Base-by-base conservation (phyloP, 441 rosid genomes). In the Pelargonium citronellum region DNA sequence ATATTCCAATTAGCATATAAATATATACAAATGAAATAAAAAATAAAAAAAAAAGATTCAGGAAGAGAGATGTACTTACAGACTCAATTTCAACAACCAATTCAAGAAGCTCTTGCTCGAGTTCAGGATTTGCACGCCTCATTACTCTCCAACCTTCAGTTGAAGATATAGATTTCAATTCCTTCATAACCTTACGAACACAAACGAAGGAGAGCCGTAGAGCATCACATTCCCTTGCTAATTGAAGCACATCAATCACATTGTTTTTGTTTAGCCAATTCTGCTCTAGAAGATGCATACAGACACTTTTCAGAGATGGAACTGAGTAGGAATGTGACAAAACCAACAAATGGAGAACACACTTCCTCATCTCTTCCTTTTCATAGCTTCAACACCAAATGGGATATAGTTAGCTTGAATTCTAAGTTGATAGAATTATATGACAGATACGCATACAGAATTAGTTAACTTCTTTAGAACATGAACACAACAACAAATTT, bases 101-200 rank as follows among this genome's bases (percentile, higher is more conserved):
- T 76, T 88, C 96, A 30, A 86, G 73, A 65, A 93, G 89, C 84
- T 89, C 96, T 70, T 86, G 89, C 61, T 93, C 98, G 5, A 93
- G 90, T 22, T 79, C 73, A 75, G 89, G 91, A 77, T 86, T 78
- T 65, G 78, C 75, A 17, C 74, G 79, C 80, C 66, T 87, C 97
- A 93, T 89, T 55, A 86, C 87, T 71, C 83, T 91, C 98, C 97
- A 91, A 61, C 95, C 97, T 46, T 93, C 96, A 22, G 92, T 87
- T 44, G 79, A 75, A 67, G 91, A 84, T 76, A 91, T 68, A 72
- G 87, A 79, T 82, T 85, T 88, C 72, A 91, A 89, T 82, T 91
- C 89, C 78, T 80, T 85, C 69, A 91, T 79, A 62, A 87, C 75
- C 88, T 83, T 80, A 22, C 83, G 87, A 20, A 82, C 62, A 70